Evolutionary conservation across 352 stramenopile genomes (phyloP).

Genomic region (Lagenidium giganteum): DNA sequence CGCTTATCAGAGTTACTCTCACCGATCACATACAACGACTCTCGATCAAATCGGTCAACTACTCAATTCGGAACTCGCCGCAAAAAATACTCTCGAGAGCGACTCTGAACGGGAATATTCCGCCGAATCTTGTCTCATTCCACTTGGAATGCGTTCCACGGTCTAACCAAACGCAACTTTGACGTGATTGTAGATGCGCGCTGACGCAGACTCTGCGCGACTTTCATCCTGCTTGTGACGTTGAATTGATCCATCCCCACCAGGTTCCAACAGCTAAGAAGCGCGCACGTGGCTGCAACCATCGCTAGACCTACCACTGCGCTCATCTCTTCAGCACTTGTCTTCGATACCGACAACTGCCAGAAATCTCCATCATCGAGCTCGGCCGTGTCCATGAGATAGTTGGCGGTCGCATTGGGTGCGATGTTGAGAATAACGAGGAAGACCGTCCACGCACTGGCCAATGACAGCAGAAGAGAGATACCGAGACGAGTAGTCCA

Average conservation of each 20-base stretch:
- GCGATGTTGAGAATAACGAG: slow-evolving; percentile 33
- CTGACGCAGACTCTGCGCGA: too few species aligned
- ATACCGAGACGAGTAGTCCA: neutral
- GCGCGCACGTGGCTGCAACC: slow-evolving; percentile 3
- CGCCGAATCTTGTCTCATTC: too few species aligned
- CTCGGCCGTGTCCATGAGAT: slow-evolving; percentile 39
- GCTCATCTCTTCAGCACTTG: slow-evolving; percentile 6
- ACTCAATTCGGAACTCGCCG: neutral
- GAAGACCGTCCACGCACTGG: slow-evolving; percentile 26
- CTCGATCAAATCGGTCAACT: slow-evolving; percentile 2
- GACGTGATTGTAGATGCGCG: too few species aligned
- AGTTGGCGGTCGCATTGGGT: slow-evolving; percentile 32
- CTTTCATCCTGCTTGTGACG: too few species aligned
- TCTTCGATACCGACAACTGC: slow-evolving; percentile 21
- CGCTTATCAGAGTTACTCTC: neutral
- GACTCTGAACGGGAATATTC: neutral
- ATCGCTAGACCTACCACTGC: slow-evolving; percentile 17
- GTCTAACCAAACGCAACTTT: too few species aligned
- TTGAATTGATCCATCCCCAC: too few species aligned
- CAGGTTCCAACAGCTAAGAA: neutral
- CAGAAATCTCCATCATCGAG: slow-evolving; percentile 49
- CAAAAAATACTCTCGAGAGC: slow-evolving; percentile 2
- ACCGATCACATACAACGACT: too few species aligned
- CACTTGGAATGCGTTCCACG: too few species aligned
- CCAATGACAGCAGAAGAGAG: slow-evolving; percentile 7